Evolutionary conservation across 148 eudicot species (phyloP), one percentile per base, ranked within the genome.

Genomic region (Rhododendron ovatum): DNA sequence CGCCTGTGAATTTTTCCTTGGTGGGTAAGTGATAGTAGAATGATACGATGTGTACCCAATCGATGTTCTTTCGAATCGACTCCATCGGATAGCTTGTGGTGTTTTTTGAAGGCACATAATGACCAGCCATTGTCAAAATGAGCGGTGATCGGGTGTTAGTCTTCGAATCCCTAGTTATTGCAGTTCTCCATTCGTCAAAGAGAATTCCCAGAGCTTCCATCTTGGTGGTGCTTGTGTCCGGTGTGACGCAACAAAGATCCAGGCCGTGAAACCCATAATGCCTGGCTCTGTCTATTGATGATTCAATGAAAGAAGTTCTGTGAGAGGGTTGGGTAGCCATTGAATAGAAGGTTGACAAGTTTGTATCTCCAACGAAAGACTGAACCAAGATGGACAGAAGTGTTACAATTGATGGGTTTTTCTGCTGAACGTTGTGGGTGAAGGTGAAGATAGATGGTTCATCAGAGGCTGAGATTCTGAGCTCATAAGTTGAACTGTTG

Each of bases 171-270:
- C 83, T 57, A 48, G 85, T 45, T 47, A 88, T 41, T 9, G 90
- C 88, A 11, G 85, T 41, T 50, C 91, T 86, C 90, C 90, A 91
- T 57, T 91, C 93, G 28, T 90, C 84, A 28, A 91, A 80, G 39
- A 91, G 85, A 22, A 61, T 65, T 13, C 85, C 91, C 90, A 90
- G 50, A 39, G 82, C 78, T 51, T 83, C 26, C 30, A 30, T 30
- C 30, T 30, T 30, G 30, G 30, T 30, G 30, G 30, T 30, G 30
- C 0, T 30, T 30, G 30, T 30, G 45, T 82, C 87, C 3, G 86
- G 87, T 2, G 3, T 30, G 67, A 78, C 77, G 33, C 85, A 74
- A 2, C 11, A 78, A 20, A 92, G 28, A 20, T 92, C 93, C 0
- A 90, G 71, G 55, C 94, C 92, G 14, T 75, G 75, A 59, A 91